These are phyloP conservation scores for Dillenia suffruticosa DNA, from an alignment of 164 flowering plant genomes.

Conservation along the genomic window DNA sequence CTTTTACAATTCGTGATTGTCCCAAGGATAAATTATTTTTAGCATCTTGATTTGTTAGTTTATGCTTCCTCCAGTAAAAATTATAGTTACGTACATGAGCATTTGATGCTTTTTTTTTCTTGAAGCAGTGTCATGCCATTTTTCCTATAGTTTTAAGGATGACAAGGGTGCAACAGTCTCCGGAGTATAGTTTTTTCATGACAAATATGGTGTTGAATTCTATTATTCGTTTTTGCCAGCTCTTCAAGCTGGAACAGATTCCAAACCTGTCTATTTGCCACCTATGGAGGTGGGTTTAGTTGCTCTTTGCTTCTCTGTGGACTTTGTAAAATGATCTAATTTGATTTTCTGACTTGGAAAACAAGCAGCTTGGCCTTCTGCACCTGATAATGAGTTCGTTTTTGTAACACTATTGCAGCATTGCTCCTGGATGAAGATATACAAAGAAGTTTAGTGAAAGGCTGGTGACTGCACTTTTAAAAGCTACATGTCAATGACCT, in stretches of 20 bases:
- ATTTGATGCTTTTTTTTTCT: neutral
- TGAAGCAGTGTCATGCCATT: neutral
- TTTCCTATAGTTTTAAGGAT: conserved; percentile 15
- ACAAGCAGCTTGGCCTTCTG: neutral
- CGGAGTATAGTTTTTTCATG: conserved; percentile 19
- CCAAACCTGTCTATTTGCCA: conserved; percentile 21
- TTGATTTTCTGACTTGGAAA: neutral
- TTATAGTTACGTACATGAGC: too few species aligned
- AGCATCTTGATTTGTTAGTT: too few species aligned
- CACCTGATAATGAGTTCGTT: neutral
- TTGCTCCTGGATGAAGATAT: conserved; percentile 60
- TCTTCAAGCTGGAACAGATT: conserved; percentile 29
- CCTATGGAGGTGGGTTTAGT: conserved; percentile 26
- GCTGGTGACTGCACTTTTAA: conserved; percentile 55
- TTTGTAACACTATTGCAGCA: conserved; percentile 44
- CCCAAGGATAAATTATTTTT: too few species aligned
- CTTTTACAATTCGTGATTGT: too few species aligned
- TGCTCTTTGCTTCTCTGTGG: neutral
- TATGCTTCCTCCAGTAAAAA: too few species aligned
- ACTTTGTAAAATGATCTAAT: neutral
- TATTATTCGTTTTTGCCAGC: conserved; percentile 18
- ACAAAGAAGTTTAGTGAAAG: conserved; percentile 56
- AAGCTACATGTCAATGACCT: conserved; percentile 72
- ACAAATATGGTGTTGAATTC: conserved; percentile 16
- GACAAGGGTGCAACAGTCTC: conserved; percentile 11